Base-by-base conservation (phyloP, 1,139 yeast species). In the Candida neerlandica region DNA sequence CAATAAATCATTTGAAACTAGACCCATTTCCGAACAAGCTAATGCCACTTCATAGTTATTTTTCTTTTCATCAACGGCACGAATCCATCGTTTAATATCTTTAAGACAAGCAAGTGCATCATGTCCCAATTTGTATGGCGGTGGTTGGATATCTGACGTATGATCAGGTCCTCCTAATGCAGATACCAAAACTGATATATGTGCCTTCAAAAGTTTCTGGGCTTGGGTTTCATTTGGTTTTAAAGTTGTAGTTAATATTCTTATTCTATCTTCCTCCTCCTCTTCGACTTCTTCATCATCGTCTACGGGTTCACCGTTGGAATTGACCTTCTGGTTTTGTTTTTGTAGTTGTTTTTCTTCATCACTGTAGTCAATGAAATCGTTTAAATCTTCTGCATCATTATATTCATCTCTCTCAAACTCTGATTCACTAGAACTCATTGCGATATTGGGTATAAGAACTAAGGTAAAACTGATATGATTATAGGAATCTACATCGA, bases 51-150 rank as follows among this genome's bases (percentile, higher is more conserved):
- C 91, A 75, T 82, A 86, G 26, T 84, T 75, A 46, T 79, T 76
- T 52, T 81, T 78, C 40, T 77, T 75, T 52, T 89, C 96, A 64
- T 94, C 99, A 45, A 89, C 94, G 0, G 87, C 77, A 56, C 82
- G 82, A 49, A 94, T 80, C 97, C 98, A 92, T 57, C 88, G 77
- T 63, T 89, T 90, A 53, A 94, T 69, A 69, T 94, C 99, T 58
- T 89, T 86, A 34, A 94, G 70, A 66, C 98, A 90, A 0, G 92
- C 92, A 52, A 89, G 69, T 1, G 97, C 97, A 63, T 94, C 98
- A 56, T 87, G 92, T 10, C 99, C 99, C 2, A 92, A 75, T 55
- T 81, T 82, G 61, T 94, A 94, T 0, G 86, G 84, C 1, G 68
- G 66, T 1, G 81, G 76, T 2, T 63, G 55, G 3, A 62, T 58